Conservation (phyloP, 352 stramenopile species). For the Globisporangium lucens region DNA sequence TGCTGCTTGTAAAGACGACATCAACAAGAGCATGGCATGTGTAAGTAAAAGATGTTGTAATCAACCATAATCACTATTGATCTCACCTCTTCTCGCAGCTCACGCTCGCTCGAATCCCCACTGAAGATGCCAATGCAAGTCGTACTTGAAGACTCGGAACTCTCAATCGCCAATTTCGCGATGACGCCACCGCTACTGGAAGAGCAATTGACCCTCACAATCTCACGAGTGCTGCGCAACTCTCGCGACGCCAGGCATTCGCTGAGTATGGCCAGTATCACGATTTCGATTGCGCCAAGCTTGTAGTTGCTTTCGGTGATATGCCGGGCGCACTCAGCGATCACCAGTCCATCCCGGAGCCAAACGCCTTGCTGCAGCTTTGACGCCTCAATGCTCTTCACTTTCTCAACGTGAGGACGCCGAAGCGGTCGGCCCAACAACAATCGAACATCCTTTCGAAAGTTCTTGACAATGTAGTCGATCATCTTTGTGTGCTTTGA, state of each 20-base stretch:
- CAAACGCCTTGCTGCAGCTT: slow-evolving; percentile 11
- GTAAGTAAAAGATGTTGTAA: neutral
- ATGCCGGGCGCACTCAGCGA: neutral
- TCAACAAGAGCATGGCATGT: neutral
- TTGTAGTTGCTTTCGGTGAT: neutral
- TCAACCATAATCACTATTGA: neutral
- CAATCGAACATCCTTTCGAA: slow-evolving; percentile 21
- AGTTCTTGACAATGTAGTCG: slow-evolving; percentile 29
- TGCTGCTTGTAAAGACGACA: neutral
- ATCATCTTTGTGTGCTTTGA: slow-evolving; percentile 30
- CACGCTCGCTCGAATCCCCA: neutral
- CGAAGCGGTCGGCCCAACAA: slow-evolving; percentile 28
- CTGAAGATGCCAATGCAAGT: slow-evolving; percentile 10
- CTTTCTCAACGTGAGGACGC: neutral
- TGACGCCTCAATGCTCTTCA: neutral
- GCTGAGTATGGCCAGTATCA: slow-evolving; percentile 8
- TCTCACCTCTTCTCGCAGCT: slow-evolving; percentile 12
- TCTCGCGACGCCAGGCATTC: slow-evolving; percentile 10
- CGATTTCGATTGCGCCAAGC: slow-evolving; percentile 12
- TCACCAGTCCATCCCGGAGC: slow-evolving; percentile 2
- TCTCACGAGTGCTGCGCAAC: neutral
- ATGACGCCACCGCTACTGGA: slow-evolving; percentile 4
- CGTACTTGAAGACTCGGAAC: neutral
- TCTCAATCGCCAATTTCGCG: neutral
- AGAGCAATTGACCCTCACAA: neutral